Base-by-base conservation (phyloP, 2,329 filamentous ascomycete genomes). In the Alternaria conjuncta region DNA sequence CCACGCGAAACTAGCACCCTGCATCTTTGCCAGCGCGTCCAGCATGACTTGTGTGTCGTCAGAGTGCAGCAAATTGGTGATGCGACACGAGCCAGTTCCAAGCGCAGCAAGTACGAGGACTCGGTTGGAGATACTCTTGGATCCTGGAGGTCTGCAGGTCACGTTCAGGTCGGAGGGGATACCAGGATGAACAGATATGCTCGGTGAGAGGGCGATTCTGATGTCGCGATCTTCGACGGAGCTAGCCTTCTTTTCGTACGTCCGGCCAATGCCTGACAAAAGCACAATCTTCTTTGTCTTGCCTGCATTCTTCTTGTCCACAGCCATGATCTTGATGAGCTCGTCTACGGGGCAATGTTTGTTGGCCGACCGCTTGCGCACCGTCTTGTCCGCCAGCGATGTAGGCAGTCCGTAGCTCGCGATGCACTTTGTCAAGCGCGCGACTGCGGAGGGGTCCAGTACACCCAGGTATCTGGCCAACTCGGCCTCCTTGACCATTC, bases 231-330 rank as follows among this genome's bases (percentile, higher is more conserved):
- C 96, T 11, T 91, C 87, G n/a, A 98, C 94, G 10, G 93, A 89
- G 71, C 91, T 97, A 26, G 96, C 96, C 79, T 91, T 92, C 58
- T 89, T 91, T 82, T 99, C 96, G 75, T 95, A 83, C 1, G 94
- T 96, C 74, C 90, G 89, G 61, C 96, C 96, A 76, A 99, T 97
- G 12, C 92, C 92, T 1, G 94, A 94, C 11, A 99, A 85, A 8
- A 99, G 87, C 7, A 97, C 95, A 67, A 99, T 92, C 82, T 97
- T 98, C 86, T 99, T 99, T 81, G 95, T 94, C 63, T 88, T 88
- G 2, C 96, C 96, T 47, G 97, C 92, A 70, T 99, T 99, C 85
- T 99, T 99, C 87, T 99, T 99, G 82, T 99, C 96, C 9, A 99
- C 91, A 0, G 92, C 94, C 96, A 99, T 99, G 78, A 97, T 97